Evolutionary conservation across 2,329 filamentous ascomycete species (phyloP), one percentile per base, ranked within the genome.

Genomic region (Neonectria hederae): DNA sequence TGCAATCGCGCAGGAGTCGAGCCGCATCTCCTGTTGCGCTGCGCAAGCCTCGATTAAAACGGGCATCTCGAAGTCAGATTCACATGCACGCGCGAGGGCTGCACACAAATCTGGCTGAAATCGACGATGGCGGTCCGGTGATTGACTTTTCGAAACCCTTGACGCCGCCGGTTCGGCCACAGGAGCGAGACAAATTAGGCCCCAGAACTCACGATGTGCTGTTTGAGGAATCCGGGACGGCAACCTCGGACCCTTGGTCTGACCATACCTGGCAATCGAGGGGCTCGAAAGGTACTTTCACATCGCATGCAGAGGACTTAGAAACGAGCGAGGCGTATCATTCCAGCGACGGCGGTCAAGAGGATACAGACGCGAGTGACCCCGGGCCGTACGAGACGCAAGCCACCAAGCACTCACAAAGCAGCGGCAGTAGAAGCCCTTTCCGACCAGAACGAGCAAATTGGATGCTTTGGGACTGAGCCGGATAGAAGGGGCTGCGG

Each of bases 11-110:
- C 4, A 70, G 75, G 28, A 71, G 66, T 3, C 73, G 71, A 1
- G 66, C 48, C 14, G 66, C 45, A 42, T 75, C 77, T 7, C 72
- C 74, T 1, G 66, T 67, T 2, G 58, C 74, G 9, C 72, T 75
- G 32, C 78, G 79, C 17, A 83, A 81, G 60, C 76, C 82, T 26
- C 81, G 75, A 19, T 71, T 84, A 17, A 82, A 83, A 62, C 77
- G 79, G 19, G 76, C 78, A 19, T 77, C 80, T n/a, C 79, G 78
- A 65, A 79, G 79, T 22, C 76, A 81, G 28, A 70, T 78, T 17
- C 75, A 81, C 60, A 66, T 79, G 6, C 70, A 73, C 8, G 69
- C 64, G 0, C 60, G 68, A 21, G 69, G 73, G 17, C 69, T 68
- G 3, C 57, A 70, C 1, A 67, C 64, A 2, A 52, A 70, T 0